Evolutionary conservation across 208 protist genomes (phyloP), one percentile per base, ranked within the genome.

Genomic region (Trypanosoma mega): DNA sequence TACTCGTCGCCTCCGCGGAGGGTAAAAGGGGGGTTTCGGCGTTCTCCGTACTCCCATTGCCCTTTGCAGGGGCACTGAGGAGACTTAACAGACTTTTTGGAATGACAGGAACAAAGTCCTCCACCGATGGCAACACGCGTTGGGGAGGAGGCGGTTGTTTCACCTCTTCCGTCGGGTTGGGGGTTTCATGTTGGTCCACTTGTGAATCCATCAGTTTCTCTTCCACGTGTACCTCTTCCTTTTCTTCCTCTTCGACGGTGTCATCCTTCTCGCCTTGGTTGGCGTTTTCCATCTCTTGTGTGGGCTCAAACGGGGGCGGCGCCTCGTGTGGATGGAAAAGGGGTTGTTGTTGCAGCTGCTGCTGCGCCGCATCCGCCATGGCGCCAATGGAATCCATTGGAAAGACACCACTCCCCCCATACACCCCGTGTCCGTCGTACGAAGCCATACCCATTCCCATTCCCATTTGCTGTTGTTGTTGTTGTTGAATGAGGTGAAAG

Each of bases 111-210:
- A 80, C 64, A 68, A 94, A 94, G 37, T 90, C 79, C 0, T 83
- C 82, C 4, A 94, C 87, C 5, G 87, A 90, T 0, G 80, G 76
- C 36, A n/a, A n/a, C n/a, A n/a, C n/a, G n/a, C n/a, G n/a, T n/a
- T n/a, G n/a, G n/a, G n/a, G n/a, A n/a, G n/a, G n/a, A n/a, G n/a
- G n/a, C n/a, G n/a, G n/a, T n/a, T n/a, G n/a, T n/a, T n/a, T n/a
- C n/a, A n/a, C n/a, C n/a, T n/a, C n/a, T n/a, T n/a, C n/a, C n/a
- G n/a, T n/a, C n/a, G n/a, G n/a, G n/a, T n/a, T n/a, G n/a, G n/a
- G n/a, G n/a, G n/a, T n/a, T n/a, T n/a, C n/a, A n/a, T n/a, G n/a
- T n/a, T n/a, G n/a, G n/a, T n/a, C n/a, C n/a, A n/a, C n/a, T n/a
- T n/a, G n/a, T n/a, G n/a, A n/a, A n/a, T n/a, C n/a, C n/a, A n/a